phyloP scores from a whole-genome alignment of 2,329 filamentous ascomycete genomes.

The Mollisia scopiformis region DNA sequence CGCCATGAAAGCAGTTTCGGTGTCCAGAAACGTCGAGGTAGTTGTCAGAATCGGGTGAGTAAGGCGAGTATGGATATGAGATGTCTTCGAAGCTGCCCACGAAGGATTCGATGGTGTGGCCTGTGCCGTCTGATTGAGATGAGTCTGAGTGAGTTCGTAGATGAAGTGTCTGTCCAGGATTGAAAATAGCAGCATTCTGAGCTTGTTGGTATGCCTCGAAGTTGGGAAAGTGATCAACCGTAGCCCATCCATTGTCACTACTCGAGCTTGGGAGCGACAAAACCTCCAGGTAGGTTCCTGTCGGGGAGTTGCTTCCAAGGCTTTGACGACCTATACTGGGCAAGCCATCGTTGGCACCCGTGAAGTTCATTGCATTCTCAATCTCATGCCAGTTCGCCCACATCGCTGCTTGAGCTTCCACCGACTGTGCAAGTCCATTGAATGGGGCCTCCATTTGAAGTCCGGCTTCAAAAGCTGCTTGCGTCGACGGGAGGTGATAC shows the following conservation, averaged over 20 bases:
- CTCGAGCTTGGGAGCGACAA: conserved; percentile 79
- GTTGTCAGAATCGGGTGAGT: conserved; percentile 81
- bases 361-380: conserved; percentile 65
- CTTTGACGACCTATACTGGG: conserved; percentile 49
- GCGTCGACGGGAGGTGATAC: conserved; percentile 53
- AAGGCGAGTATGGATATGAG: conserved; percentile 67
- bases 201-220: conserved; percentile 68
- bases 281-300: conserved; percentile 82
- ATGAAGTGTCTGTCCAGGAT: conserved; percentile 88
- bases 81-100: conserved; percentile 79
- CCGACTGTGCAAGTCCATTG: conserved; percentile 57
- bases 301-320: conserved; percentile 68
- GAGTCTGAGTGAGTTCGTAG: conserved; percentile 86
- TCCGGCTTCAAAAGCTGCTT: conserved; percentile 62
- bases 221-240: conserved; percentile 75
- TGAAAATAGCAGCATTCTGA: conserved; percentile 73
- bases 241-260: conserved; percentile 85
- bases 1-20: conserved; percentile 64
- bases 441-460: conserved; percentile 67
- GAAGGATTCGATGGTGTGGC: conserved; percentile 58
- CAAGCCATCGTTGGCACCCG: conserved; percentile 48
- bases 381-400: conserved; percentile 84
- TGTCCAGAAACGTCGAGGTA: conserved; percentile 63
- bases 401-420: conserved; percentile 59
- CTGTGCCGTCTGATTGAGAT: conserved; percentile 71